Evolutionary conservation across 2,329 filamentous ascomycete species (phyloP), one percentile per base, ranked within the genome.

Genomic region (Fusarium brevicatenulatum): DNA sequence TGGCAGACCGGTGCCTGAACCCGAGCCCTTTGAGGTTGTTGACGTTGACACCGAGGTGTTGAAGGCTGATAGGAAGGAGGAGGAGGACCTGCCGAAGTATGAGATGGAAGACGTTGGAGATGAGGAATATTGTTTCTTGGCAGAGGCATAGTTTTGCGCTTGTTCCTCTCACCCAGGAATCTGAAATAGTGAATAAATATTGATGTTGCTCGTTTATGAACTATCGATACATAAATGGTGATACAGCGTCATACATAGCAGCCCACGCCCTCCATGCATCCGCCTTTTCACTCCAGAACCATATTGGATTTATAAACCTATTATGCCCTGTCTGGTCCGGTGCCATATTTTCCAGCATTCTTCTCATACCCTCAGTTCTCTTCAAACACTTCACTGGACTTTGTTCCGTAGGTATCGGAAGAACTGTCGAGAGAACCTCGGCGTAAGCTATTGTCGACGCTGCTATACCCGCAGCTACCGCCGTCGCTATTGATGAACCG

Each of bases 221-320:
- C n/a, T n/a, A n/a, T n/a, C 36, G 10, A 15, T 54, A 54, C 25
- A 60, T 42, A 0, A 36, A 36, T 25, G n/a, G n/a, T 13, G 57
- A 54, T 8, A 40, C 57, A 0, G 37, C 36, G 7, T 55, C 30
- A 19, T 42, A 55, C n/a, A 60, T 60, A 11, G 47, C 37, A 11
- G 57, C 57, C 57, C 57, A 60, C 1, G 57, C 57, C 15, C 37
- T 54, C 57, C 47, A 55, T 4, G 47, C 37, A 9, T 42, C 57
- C 0, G 47, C 47, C 8, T 55, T 42, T 2, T 60, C 57, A 5
- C 47, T 55, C 57, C 57, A 60, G 3, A 55, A 55, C 57, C 57
- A 60, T 19, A 60, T 60, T 0, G 47, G 57, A 1, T 60, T 60
- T 9, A 55, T 19, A 21, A 60, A 60, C 1, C 57, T 32, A 11